Base-by-base conservation (phyloP, 2,329 filamentous ascomycete species). In the Aphanocladium album region DNA sequence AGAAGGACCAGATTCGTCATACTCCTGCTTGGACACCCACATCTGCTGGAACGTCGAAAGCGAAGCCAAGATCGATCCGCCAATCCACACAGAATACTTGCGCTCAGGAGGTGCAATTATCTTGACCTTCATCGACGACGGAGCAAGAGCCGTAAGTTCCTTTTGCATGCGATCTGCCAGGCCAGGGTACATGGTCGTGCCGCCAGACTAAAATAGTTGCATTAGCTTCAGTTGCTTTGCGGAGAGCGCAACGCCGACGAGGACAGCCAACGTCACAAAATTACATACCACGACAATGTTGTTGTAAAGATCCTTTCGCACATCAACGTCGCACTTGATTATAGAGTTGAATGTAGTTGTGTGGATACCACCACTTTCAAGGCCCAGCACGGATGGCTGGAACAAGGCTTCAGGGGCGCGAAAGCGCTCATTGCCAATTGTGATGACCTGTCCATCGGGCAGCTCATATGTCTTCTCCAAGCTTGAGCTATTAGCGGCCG, bases 11-110 rank as follows among this genome's bases (percentile, higher is more conserved):
- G 89, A 95, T 91, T 98, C 95, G 85, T 99, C 95, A 89, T 98
- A 98, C 87, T 98, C 93, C 85, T 99, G 95, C 92, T 99, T 99
- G 74, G 95, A 99, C 89, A 99, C 98, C 95, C 95, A 99, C 95
- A 99, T 99, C 85, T 99, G 95, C 87, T 99, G 95, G 93, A 99
- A 99, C 81, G 95, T 99, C 72, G 95, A 99, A 74, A 99, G 90
- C 67, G 95, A 99, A 73, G 95, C 95, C 76, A 99, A 84, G 83
- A 99, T 99, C 80, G 95, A 99, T 88, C 95, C 95, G 95, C 95
- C 95, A 80, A 99, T 99, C 95, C 95, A 99, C 86, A 99, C 95
- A 67, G 95, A 98, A 91, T 99, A 99, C 88, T 99, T 99, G 83
- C 95, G 91, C 90, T 99, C 95, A 71, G 95, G 95, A 73, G 95